These are phyloP conservation scores for Neopestalotiopsis sp. DNA, from an alignment of 2,329 filamentous ascomycete species.

Conservation along the genomic window DNA sequence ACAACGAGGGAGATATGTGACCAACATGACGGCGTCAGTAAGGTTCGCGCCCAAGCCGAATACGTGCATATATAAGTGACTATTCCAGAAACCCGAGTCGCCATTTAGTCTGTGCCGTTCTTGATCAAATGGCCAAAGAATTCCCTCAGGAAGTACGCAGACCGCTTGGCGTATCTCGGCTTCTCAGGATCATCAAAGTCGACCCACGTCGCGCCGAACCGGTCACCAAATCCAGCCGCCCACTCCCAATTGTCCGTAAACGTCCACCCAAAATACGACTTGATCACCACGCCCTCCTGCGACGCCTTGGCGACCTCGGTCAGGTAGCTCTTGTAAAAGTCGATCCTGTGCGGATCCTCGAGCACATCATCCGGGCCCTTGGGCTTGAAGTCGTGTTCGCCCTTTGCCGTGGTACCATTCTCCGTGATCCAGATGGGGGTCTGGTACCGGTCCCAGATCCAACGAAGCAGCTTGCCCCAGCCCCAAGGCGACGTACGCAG, in stretches of 20 bases:
- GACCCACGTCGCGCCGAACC: conserved; percentile 47
- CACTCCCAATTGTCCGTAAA: conserved; percentile 52
- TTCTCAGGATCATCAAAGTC: conserved; percentile 43
- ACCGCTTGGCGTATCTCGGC: conserved; percentile 41
- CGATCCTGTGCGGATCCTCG: conserved; percentile 43
- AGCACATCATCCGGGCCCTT: conserved; percentile 37
- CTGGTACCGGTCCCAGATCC: conserved; percentile 47
- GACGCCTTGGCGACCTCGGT: conserved; percentile 44
- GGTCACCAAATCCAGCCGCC: conserved; percentile 45
- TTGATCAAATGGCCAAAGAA: conserved; percentile 37
- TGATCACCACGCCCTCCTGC: conserved; percentile 43
- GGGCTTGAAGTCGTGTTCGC: conserved; percentile 41
- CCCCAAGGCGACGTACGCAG: conserved; percentile 44
- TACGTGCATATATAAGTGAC: background rate
- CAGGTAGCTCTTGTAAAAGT: conserved; percentile 45
- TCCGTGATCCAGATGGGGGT: conserved; percentile 49
- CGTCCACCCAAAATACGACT: conserved; percentile 48
- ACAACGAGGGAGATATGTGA: too few relatives aligned
- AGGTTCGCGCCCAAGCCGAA: background rate
- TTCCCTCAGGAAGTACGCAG: conserved; percentile 36
- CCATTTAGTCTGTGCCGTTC: background rate
- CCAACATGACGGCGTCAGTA: too few relatives aligned
- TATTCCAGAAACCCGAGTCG: background rate
- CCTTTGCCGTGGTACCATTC: conserved; percentile 47
- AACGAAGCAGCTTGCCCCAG: conserved; percentile 43